Evolutionary conservation across 331 rosid species (phyloP), one percentile per base, ranked within the genome.

Genomic region (Erythrophleum ivorense): DNA sequence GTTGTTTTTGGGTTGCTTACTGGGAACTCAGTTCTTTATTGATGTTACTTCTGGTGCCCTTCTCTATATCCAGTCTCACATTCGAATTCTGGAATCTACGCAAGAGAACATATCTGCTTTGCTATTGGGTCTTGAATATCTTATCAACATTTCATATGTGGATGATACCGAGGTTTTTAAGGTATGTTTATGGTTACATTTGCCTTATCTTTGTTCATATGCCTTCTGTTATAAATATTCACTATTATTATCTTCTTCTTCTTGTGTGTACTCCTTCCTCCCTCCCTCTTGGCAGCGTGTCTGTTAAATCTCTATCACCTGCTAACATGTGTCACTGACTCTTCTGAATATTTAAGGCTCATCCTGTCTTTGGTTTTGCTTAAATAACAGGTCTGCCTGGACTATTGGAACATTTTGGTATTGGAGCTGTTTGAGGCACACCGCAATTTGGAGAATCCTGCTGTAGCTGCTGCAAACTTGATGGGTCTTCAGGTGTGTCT

Each of bases 131-230:
- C 97, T 96, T 71, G 98, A 96, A 88, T 96, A 96, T 89, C 94
- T 96, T 64, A 90, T 91, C 69, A 94, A 86, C 91, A 96, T 95
- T 79, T 95, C 99, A n/a, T 95, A 91, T 58, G 99, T 95, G 52
- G 99, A 93, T 49, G 99, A 95, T 82, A 96, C 97, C 0, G 99
- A 96, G 84, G 99, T 96, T 74, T 96, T 96, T 70, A 96, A 96
- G 99, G 99, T 93, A 84, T 66, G 45, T 38, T 50, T 46, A 65
- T 24, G 49, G n/a, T 54, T 62, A 18, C 60, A 53, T 40, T 3
- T 64, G 40, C 52, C 10, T 58, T 70, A 19, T 46, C n/a, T 6
- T 49, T 71, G 29, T 70, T 67, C 8, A 5, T 70, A 40, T 54
- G 19, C 52, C 38, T 19, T 40, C 73, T 73, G 41, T 55, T 64